Percentiles rank a stretch among this genome's conserved stretches.
Evolutionary conservation across 2,329 filamentous ascomycete species (phyloP).

Genomic region (Botryotinia narcissicola): DNA sequence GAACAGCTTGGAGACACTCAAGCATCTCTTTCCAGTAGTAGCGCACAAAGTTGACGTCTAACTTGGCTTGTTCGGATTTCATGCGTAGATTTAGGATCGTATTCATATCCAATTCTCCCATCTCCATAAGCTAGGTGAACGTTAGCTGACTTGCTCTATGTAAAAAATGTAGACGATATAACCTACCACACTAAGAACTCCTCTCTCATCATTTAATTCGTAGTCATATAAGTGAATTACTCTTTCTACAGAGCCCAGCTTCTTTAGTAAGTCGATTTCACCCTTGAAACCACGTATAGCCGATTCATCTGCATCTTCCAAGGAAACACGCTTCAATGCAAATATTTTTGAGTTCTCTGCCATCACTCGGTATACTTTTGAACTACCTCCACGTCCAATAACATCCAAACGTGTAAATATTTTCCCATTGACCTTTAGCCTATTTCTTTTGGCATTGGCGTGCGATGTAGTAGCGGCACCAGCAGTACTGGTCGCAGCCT

Average conservation of each 20-base stretch:
- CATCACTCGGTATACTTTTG: slow-evolving; percentile 93
- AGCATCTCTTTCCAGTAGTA: slow-evolving; percentile 99
- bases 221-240: slow-evolving; percentile 90
- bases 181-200: slow-evolving; percentile 77
- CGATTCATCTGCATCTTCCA: slow-evolving; percentile 83
- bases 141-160: slow-evolving; percentile 1
- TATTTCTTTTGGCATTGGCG: slow-evolving; percentile 67
- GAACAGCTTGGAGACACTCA: slow-evolving; percentile 86
- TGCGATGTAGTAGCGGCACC: slow-evolving; percentile 76
- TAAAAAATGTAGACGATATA: neutral
- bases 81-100: slow-evolving; percentile 74
- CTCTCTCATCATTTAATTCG: slow-evolving; percentile 90
- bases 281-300: slow-evolving; percentile 87
- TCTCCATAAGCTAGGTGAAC: slow-evolving; percentile 77
- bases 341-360: slow-evolving; percentile 96
- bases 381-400: slow-evolving; percentile 88
- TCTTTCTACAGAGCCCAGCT: slow-evolving; percentile 78
- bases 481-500: slow-evolving; percentile 80
- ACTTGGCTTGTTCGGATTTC: slow-evolving; percentile 67
- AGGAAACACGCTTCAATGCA: slow-evolving; percentile 86
- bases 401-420: slow-evolving; percentile 86
- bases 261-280: slow-evolving; percentile 87
- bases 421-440: slow-evolving; percentile 86
- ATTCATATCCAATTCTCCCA: slow-evolving; percentile 91
- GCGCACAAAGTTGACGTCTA: slow-evolving; percentile 90